Evolutionary conservation across 2,329 filamentous ascomycete genomes (phyloP), one percentile per base, ranked within the genome.

Genomic region (Piedraia hortae): DNA sequence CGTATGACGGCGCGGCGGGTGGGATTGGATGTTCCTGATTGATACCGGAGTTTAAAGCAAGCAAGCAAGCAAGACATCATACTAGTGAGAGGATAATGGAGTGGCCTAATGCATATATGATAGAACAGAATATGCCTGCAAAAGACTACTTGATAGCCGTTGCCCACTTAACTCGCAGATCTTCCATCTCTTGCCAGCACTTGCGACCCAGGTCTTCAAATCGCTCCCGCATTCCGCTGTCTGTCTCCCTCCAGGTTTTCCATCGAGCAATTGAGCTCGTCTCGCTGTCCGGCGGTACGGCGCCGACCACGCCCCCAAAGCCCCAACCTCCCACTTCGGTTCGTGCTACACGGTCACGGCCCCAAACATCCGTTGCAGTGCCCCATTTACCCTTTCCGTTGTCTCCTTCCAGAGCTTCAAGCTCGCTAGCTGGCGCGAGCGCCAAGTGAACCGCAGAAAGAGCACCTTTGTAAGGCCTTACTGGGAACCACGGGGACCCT

Each of bases 281-380:
- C 18, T 50, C 45, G 34, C 37, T 36, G 24, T 43, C 35, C 18
- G 31, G 21, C 11, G 39, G 36, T 14, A 35, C 33, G 41, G 65
- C 69, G 0, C 53, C 49, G 21, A 59, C 41, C 14, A 47, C 50
- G 3, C 62, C 62, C 19, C 56, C 54, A 39, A 52, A 53, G 0
- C 77, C 80, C 78, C 80, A 91, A 5, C 77, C 74, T 19, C 74
- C 65, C 3, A 89, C 68, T 43, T 90, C 75, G 1, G 78, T 88
- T 35, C 63, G 62, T 44, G 68, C 70, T 4, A 75, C 61, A 17
- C 56, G 50, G 26, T 59, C 56, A 10, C 53, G 46, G 0, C 69
- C 64, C 25, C 46, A 43, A 9, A 57, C 43, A 31, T 69, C 57
- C 5, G 57, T 59, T 12, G 62, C 59, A 16, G 69, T 71, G 8